phyloP scores from a whole-genome alignment of 179 eudicot species.

The Patellifolia procumbens region DNA sequence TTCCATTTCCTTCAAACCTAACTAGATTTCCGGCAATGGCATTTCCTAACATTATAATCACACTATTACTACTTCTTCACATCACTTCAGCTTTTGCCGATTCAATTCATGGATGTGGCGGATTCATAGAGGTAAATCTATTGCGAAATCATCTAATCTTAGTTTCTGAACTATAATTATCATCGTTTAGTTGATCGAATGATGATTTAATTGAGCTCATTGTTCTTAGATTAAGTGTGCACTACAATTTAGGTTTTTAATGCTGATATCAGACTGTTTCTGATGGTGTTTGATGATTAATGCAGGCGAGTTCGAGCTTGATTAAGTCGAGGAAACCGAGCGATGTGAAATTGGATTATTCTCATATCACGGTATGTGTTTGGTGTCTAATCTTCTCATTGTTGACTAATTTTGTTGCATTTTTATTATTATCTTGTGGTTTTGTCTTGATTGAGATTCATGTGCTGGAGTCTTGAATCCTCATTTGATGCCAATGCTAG shows the following conservation, averaged over 20 bases:
- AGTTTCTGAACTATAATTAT: neutral
- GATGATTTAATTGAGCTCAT: constrained; percentile 9
- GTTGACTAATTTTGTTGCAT: neutral
- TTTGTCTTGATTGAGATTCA: neutral
- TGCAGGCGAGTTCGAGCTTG: constrained; percentile 80
- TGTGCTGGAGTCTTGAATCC: neutral
- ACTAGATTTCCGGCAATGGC: constrained; percentile 26
- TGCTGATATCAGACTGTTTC: constrained; percentile 8
- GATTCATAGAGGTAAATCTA: constrained; percentile 77
- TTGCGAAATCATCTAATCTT: neutral
- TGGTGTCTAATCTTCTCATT: neutral
- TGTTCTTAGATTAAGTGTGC: neutral
- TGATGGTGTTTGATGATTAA: constrained; percentile 7
- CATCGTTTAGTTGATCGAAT: neutral
- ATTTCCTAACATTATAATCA: neutral
- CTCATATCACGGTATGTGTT: constrained; percentile 81
- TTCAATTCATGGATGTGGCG: constrained; percentile 96
- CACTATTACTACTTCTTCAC: constrained; percentile 16
- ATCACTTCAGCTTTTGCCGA: constrained; percentile 47
- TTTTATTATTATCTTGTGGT: neutral
- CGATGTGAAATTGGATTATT: constrained; percentile 84
- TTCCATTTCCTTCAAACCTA: neutral
- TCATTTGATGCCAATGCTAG: neutral
- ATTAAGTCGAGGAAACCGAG: constrained; percentile 77
- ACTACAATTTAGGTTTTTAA: neutral